Evolutionary conservation across 306 rosid species (phyloP), one percentile per base, ranked within the genome.

Genomic region (Calophaca sinica): DNA sequence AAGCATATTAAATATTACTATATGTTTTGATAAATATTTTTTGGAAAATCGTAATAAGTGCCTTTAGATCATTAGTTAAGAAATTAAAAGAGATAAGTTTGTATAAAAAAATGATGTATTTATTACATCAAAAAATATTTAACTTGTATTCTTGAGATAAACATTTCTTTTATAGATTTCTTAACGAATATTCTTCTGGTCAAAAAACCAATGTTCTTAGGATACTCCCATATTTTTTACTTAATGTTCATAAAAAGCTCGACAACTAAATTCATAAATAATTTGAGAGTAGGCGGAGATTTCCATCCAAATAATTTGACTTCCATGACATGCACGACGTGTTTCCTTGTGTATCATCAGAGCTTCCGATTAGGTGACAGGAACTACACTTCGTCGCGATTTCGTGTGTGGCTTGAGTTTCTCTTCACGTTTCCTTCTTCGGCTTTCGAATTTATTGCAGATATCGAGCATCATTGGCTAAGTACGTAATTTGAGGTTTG

Each of bases 401-500:
- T 81, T 75, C 50, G 77, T 75, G 52, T 68, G 73, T 62, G 84
- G 78, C 35, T 48, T 54, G 1, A 26, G 36, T 70, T 75, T 61
- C 66, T 29, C 68, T 51, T 32, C 67, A 32, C 42, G 41, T 29
- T 74, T 57, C 61, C n/a, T 15, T 44, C 61, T 32, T 7, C n/a
- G 7, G 4, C 12, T 15, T 45, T 46, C 12, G 32, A 66, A 2
- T 14, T 46, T 48, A 36, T 29, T 45, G 15, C 5, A 58, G 9
- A 71, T 26, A 39, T 10, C 7, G 10, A 10, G 12, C 63, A 36
- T 10, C 45, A 10, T 35, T 5, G 13, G 7, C 10, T 66, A 2
- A 68, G 15, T 29, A 3, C 29, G 3, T 28, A 1, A 3, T 59
- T 62, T 36, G 68, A 32, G 3, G 7, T 54, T 5, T 4, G 57